Percentiles rank a stretch among this genome's conserved stretches.
Conservation (phyloP, 2,329 filamentous ascomycete species). For the Ustulina deusta region DNA sequence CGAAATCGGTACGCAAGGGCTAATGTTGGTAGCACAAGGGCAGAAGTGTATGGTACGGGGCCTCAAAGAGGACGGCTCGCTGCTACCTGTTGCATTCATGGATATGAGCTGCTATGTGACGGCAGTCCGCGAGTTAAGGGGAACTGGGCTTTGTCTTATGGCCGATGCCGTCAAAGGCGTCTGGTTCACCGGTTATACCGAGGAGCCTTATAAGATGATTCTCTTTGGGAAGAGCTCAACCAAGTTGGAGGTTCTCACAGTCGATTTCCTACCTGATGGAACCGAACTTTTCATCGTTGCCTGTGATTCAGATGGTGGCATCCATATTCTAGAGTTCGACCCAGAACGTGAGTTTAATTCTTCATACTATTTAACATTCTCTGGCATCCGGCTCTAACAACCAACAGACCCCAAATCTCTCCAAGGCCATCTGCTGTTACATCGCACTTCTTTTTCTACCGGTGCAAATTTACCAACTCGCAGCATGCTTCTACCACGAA, state of each 20-base stretch:
- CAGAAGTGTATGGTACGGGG: slow-evolving; percentile 98
- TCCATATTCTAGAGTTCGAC: slow-evolving; percentile 93
- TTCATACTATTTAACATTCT: slow-evolving; percentile 15
- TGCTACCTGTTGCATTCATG: slow-evolving; percentile 95
- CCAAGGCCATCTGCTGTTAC: slow-evolving; percentile 86
- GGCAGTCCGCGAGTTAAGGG: slow-evolving; percentile 83
- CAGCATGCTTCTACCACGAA: slow-evolving; percentile 80
- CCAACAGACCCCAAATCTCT: slow-evolving; percentile 87
- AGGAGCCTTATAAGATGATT: slow-evolving; percentile 96
- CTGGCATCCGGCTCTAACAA: slow-evolving; percentile 44
- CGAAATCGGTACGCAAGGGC: slow-evolving; percentile 86
- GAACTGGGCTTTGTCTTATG: slow-evolving; percentile 87
- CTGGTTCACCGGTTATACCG: slow-evolving; percentile 96
- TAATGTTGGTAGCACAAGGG: slow-evolving; percentile 90
- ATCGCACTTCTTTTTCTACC: slow-evolving; percentile 87
- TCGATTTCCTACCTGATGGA: slow-evolving; percentile 89
- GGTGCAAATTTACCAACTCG: slow-evolving; percentile 81
- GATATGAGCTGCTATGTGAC: slow-evolving; percentile 96
- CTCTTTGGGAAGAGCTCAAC: slow-evolving; percentile 89
- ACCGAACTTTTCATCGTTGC: slow-evolving; percentile 85
- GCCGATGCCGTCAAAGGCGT: slow-evolving; percentile 92
- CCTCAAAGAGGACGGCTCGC: slow-evolving; percentile 91
- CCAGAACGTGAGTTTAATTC: slow-evolving; percentile 79
- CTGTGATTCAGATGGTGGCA: slow-evolving; percentile 84
- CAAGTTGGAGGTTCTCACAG: slow-evolving; percentile 80